These are phyloP conservation scores for Calocybe cyanea DNA, from an alignment of 768 basidiomycete genomes.

Conservation along the genomic window DNA sequence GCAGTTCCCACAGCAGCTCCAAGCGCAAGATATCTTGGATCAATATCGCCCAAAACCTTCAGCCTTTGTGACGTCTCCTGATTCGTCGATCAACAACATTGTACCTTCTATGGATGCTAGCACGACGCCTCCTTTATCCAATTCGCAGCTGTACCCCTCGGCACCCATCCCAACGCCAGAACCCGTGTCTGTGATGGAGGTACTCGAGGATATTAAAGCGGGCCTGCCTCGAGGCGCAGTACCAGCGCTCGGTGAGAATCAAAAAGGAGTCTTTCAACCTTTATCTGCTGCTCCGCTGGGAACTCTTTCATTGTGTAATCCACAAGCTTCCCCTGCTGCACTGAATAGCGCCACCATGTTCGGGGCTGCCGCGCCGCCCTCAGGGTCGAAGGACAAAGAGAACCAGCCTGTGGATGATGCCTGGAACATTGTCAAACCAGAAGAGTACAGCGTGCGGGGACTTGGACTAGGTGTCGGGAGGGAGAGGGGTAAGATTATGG, in stretches of 20 bases:
- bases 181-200: conserved; percentile 2
- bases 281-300: not conserved
- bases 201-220: conserved; percentile 1
- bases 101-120: conserved; percentile 11
- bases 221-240: not conserved
- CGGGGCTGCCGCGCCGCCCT: conserved; percentile 11
- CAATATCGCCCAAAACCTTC: conserved; percentile 12
- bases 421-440: conserved; percentile 34
- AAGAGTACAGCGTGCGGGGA: conserved; percentile 25
- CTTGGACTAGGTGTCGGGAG: conserved; percentile 31
- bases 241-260: not conserved
- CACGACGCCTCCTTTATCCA: conserved; percentile 4
- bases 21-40: conserved; percentile 12
- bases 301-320: not conserved
- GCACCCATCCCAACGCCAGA: conserved; percentile 8
- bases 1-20: conserved; percentile 14
- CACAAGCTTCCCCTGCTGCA: not conserved
- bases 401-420: conserved; percentile 35
- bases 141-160: conserved; percentile 17
- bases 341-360: not conserved
- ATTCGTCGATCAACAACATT: conserved; percentile 8
- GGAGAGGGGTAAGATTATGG: conserved; percentile 45
- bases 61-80: conserved; percentile 8
- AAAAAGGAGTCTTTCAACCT: not conserved
- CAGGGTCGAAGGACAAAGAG: conserved; percentile 37